Evolutionary conservation across 1,284 basidiomycete genomes (phyloP), one percentile per base, ranked within the genome.

Genomic region (Sporisorium reilianum): DNA sequence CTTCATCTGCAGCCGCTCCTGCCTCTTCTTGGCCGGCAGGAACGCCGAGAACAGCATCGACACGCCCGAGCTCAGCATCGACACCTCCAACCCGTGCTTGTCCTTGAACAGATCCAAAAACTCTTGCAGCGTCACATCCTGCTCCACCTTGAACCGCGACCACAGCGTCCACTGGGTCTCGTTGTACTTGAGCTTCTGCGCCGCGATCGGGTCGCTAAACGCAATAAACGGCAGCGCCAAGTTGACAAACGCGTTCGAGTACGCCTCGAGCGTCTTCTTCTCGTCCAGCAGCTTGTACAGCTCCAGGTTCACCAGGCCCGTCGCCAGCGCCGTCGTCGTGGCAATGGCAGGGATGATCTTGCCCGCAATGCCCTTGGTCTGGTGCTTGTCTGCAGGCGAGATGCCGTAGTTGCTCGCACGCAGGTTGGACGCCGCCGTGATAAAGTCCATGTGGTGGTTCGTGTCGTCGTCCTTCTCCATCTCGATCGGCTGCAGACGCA

Each of bases 311-410:
- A 97, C 95, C 59, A 99, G 86, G 28, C 97, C 97, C 30, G 95
- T 95, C 32, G 97, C 93, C 46, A 97, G 89, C 18, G 95, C 92
- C 1, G 97, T 99, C 0, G 97, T 99, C 1, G 97, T 99, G 23
- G 97, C 97, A 81, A 99, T 99, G 18, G 97, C 97, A 56, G 97
- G 97, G 76, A 99, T 99, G 81, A 99, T 99, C 89, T 99, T 99
- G 62, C 97, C 97, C 4, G 97, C 97, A 82, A 99, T 97, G 85
- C 97, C 93, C 88, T 99, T 99, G 44, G 96, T 99, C 70, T 92
- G 90, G 87, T 99, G 95, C 62, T 91, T 90, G 86, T 97, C 94
- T 14, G 95, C 94, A 25, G 89, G 88, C 55, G 89, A 88, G 84
- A 99, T 99, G 75, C 88, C 91, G 87, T 99, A 99, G 87, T 99